Evolutionary conservation across 2,329 filamentous ascomycete genomes (phyloP).

Genomic region (Dothideomycetes sp.): DNA sequence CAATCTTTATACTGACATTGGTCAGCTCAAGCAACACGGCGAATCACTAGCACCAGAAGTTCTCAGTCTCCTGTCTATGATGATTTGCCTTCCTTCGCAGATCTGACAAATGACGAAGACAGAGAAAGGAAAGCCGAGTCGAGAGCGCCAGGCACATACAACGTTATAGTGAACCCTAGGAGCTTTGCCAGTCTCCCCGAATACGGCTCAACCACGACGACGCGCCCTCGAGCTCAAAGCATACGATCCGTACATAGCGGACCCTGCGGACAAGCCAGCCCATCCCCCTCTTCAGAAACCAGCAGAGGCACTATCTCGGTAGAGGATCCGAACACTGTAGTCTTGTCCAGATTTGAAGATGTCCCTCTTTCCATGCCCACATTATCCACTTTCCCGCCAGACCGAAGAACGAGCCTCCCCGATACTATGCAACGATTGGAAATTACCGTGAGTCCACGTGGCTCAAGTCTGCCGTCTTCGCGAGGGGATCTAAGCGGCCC

Average conservation of each 20-base stretch:
- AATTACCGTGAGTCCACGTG: conserved; percentile 5
- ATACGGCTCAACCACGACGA: conserved; percentile 23
- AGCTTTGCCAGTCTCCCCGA: conserved; percentile 44
- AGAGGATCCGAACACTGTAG: conserved; percentile 38
- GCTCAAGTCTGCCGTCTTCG: conserved; percentile 3
- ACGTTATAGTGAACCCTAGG: conserved; percentile 42
- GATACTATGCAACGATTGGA: conserved; percentile 6
- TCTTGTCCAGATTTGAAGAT: conserved; percentile 41
- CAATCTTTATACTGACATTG: conserved; percentile 3
- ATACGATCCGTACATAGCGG: conserved; percentile 5
- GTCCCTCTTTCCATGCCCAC: conserved; percentile 11
- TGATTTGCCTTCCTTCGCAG: conserved; percentile 42
- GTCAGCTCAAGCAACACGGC: conserved; percentile 5
- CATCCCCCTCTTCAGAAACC: background rate
- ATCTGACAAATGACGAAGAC: conserved; percentile 45
- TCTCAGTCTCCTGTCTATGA: conserved; percentile 23
- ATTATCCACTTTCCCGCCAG: conserved; percentile 5
- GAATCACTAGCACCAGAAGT: background rate
- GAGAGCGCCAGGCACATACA: conserved; percentile 42
- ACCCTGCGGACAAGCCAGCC: background rate
- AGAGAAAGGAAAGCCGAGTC: conserved; percentile 45
- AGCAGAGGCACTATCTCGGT: background rate
- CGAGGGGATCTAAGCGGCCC: conserved; percentile 3
- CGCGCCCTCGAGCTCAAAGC: background rate
- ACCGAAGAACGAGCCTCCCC: conserved; percentile 9